Conservation (phyloP, 257 asterid genomes). For the Eustoma russellianum region DNA sequence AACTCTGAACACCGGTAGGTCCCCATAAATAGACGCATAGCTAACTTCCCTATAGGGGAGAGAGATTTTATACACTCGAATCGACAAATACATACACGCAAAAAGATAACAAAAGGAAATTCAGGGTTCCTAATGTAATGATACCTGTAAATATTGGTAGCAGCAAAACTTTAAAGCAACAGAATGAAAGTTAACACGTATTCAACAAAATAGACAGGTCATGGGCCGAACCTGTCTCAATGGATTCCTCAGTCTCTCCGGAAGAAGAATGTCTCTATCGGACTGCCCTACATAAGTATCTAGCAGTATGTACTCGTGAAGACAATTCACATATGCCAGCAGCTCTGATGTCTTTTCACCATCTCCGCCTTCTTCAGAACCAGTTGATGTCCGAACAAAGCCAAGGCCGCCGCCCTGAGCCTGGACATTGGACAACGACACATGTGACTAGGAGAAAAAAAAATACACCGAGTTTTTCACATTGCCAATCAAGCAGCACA, state of each 20-base stretch:
- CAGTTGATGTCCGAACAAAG: constrained; percentile 31
- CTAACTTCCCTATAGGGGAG: constrained; percentile 39
- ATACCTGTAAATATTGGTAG: no score
- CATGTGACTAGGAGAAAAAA: background rate
- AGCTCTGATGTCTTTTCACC: constrained; percentile 29
- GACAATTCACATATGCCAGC: constrained; percentile 50
- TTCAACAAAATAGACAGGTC: background rate
- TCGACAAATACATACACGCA: background rate
- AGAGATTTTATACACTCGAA: no score
- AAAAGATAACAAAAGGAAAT: background rate
- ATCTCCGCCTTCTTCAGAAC: constrained; percentile 23
- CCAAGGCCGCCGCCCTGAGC: constrained; percentile 70
- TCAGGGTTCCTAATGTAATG: no score
- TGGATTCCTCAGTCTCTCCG: constrained; percentile 21
- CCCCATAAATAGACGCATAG: constrained; percentile 66
- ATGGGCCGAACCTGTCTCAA: constrained; percentile 49
- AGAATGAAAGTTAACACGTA: no score
- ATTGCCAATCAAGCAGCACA: no score
- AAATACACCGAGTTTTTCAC: no score
- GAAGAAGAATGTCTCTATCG: constrained; percentile 24
- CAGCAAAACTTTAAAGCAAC: no score
- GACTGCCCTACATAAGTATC: constrained; percentile 34
- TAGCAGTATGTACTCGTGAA: constrained; percentile 62
- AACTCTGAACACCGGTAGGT: constrained; percentile 49
- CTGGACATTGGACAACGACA: constrained; percentile 35